phyloP scores from a whole-genome alignment of 257 asterid genomes.

The Primulina eburnea region DNA sequence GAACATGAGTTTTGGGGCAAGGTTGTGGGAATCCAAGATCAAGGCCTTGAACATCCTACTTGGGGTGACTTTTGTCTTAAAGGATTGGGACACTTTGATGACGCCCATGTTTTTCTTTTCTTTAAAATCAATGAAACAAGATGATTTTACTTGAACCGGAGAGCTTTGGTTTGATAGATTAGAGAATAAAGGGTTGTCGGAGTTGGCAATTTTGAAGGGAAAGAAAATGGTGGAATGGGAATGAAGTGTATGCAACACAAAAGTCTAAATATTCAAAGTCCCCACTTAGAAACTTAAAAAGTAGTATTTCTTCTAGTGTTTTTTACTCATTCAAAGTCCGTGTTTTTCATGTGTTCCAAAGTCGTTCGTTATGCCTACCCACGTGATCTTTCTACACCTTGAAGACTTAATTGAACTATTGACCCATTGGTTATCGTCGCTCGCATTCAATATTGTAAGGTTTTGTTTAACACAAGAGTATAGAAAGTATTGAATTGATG shows the following conservation, averaged over 20 bases:
- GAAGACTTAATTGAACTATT: no score
- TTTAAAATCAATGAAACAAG: not conserved
- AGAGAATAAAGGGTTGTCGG: not conserved
- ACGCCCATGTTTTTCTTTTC: constrained; percentile 33
- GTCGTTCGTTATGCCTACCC: no score
- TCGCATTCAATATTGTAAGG: no score
- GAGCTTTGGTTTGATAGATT: not conserved
- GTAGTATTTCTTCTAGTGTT: not conserved
- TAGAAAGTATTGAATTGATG: no score
- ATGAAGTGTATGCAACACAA: constrained; percentile 10
- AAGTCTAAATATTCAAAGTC: not conserved
- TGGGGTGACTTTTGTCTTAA: constrained; percentile 44
- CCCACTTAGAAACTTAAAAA: constrained; percentile 13
- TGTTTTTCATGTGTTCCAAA: no score
- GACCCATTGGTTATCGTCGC: no score
- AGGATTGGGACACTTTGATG: constrained; percentile 46
- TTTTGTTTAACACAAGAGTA: no score
- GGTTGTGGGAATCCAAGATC: constrained; percentile 47
- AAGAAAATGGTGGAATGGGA: not conserved
- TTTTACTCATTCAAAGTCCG: constrained; percentile 25
- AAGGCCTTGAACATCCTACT: constrained; percentile 49
- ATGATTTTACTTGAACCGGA: constrained; percentile 2
- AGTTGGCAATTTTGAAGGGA: not conserved
- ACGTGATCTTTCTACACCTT: no score
- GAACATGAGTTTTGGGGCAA: constrained; percentile 46